Percentiles rank a stretch among this genome's conserved stretches.
These are phyloP conservation scores for Rehmannia glutinosa DNA, from an alignment of 257 asterid species.

Conservation along the genomic window DNA sequence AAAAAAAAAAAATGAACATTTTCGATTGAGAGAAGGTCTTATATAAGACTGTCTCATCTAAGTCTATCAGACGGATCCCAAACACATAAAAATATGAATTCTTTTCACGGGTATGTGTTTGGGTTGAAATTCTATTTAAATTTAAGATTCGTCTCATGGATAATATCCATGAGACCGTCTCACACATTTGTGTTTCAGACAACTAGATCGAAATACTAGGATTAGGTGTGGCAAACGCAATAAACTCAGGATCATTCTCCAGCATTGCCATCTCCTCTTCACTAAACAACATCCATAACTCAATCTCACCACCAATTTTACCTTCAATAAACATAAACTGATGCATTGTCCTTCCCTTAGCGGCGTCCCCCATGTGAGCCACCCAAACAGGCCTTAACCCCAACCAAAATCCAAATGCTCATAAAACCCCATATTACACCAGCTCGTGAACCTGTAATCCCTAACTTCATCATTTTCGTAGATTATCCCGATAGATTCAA, in stretches of 20 bases:
- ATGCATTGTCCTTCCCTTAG: background rate
- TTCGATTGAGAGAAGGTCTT: too few species aligned
- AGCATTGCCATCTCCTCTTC: background rate
- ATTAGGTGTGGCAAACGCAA: background rate
- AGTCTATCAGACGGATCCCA: too few species aligned
- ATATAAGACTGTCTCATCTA: too few species aligned
- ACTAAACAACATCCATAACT: background rate
- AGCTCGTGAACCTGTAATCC: constrained; percentile 4
- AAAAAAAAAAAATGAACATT: too few species aligned
- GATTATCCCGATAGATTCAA: too few species aligned
- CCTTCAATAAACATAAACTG: constrained; percentile 8
- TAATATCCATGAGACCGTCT: too few species aligned
- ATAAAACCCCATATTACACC: constrained; percentile 13
- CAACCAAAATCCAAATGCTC: constrained; percentile 6
- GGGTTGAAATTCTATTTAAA: too few species aligned
- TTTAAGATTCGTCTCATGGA: too few species aligned
- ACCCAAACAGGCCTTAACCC: background rate
- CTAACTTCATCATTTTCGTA: background rate
- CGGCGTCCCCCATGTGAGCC: constrained; percentile 10
- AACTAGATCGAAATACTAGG: background rate
- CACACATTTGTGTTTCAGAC: too few species aligned
- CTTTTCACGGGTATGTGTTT: too few species aligned
- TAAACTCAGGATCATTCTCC: constrained; percentile 1
- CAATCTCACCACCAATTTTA: background rate
- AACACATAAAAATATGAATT: too few species aligned